Evolutionary conservation across 495 filamentous ascomycete species (phyloP).

Genomic region (Aspergillus steynii): DNA sequence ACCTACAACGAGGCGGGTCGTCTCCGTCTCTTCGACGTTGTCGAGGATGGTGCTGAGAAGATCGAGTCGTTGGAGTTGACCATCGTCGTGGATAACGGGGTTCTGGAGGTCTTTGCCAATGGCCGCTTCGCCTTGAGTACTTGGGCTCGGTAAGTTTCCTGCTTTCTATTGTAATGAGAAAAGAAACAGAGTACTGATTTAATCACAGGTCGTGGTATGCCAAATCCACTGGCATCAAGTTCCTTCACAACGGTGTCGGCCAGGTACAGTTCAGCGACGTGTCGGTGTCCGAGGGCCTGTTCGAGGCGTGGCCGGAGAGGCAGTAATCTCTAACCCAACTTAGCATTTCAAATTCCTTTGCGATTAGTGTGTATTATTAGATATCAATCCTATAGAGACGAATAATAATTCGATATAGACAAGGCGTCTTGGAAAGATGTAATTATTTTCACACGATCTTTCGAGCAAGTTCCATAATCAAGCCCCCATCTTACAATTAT

Average conservation of each 20-base stretch:
- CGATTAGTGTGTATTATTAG: not conserved
- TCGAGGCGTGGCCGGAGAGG: constrained; percentile 22
- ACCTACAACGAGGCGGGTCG: constrained; percentile 16
- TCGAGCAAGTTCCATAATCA: too few relatives aligned
- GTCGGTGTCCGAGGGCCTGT: constrained; percentile 21
- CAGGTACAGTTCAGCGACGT: constrained; percentile 19
- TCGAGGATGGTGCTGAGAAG: constrained; percentile 4
- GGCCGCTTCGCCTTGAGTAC: constrained; percentile 23
- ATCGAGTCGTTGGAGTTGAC: constrained; percentile 23
- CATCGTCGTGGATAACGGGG: constrained; percentile 20
- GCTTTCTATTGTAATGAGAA: not conserved
- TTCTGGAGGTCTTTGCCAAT: constrained; percentile 27
- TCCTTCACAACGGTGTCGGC: constrained; percentile 22
- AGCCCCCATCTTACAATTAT: too few relatives aligned
- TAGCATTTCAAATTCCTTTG: not conserved
- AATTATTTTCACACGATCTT: too few relatives aligned
- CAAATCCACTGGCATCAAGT: constrained; percentile 24
- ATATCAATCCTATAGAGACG: too few relatives aligned
- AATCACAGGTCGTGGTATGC: constrained; percentile 21
- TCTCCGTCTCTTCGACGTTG: constrained; percentile 20
- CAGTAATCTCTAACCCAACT: not conserved
- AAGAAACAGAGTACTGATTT: not conserved
- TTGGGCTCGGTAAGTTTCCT: constrained; percentile 20
- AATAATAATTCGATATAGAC: too few relatives aligned
- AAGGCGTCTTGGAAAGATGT: too few relatives aligned